phyloP scores from a whole-genome alignment of 2,329 filamentous ascomycete genomes.

The Juglanconis sp. region DNA sequence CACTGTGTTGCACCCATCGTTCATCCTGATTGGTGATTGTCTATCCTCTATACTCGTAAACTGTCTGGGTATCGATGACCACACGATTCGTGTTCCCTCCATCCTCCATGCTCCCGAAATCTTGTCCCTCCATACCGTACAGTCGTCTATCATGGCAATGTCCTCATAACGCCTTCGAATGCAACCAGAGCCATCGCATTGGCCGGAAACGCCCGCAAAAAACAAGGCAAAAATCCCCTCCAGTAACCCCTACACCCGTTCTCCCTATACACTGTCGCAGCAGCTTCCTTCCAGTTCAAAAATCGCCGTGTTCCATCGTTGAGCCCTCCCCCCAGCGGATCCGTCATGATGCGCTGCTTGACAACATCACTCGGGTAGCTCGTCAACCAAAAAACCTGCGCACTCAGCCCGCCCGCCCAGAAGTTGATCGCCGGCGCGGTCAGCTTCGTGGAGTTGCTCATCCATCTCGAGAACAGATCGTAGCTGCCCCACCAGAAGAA shows the following conservation, averaged over 20 bases:
- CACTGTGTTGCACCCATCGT: constrained; percentile 7
- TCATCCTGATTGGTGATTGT: neutral
- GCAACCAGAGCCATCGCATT: constrained; percentile 92
- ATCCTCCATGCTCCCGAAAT: neutral
- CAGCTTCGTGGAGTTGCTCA: constrained; percentile 65
- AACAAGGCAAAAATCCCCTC: constrained; percentile 91
- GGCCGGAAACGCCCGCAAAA: constrained; percentile 88
- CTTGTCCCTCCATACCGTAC: neutral
- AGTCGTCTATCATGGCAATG: constrained; percentile 40
- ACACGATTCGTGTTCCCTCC: neutral
- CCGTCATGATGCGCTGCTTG: constrained; percentile 97
- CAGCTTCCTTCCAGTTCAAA: constrained; percentile 75
- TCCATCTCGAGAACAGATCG: constrained; percentile 70
- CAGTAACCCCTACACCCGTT: constrained; percentile 78
- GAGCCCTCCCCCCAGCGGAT: constrained; percentile 71
- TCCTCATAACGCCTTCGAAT: constrained; percentile 87
- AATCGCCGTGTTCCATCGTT: constrained; percentile 68
- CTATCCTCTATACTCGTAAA: neutral
- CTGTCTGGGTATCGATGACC: constrained; percentile 9
- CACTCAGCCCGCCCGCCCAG: constrained; percentile 91
- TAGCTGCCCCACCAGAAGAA: constrained; percentile 99
- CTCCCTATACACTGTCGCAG: constrained; percentile 71
- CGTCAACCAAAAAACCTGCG: constrained; percentile 91
- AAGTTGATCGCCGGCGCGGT: constrained; percentile 85
- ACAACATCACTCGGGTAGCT: constrained; percentile 91